phyloP scores from a whole-genome alignment of 768 basidiomycete species.

The Boletus rubroflammeus region DNA sequence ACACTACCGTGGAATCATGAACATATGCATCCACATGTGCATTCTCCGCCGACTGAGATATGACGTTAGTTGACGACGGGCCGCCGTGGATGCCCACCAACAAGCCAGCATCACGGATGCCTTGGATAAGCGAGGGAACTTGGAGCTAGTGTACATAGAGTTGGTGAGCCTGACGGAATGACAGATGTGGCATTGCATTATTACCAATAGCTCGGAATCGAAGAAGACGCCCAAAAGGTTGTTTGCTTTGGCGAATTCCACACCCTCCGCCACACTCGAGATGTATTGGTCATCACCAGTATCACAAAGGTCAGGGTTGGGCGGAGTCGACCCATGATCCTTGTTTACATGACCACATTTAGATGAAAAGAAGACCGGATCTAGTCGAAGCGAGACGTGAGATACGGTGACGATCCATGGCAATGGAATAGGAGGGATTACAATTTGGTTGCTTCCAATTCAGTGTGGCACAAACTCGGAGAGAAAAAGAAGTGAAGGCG shows the following conservation, averaged over 20 bases:
- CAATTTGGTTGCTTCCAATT: slow-evolving; percentile 99
- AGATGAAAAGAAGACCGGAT: slow-evolving; percentile 93
- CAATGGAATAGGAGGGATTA: slow-evolving; percentile 32
- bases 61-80: slow-evolving; percentile 38
- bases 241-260: slow-evolving; percentile 89
- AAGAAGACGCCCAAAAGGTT: slow-evolving; percentile 91
- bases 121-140: slow-evolving; percentile 87
- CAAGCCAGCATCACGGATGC: slow-evolving; percentile 84
- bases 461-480: slow-evolving; percentile 82
- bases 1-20: slow-evolving; percentile 60
- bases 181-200: slow-evolving; percentile 18
- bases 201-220: slow-evolving; percentile 81
- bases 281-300: slow-evolving; percentile 48
- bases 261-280: slow-evolving; percentile 80
- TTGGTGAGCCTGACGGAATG: slow-evolving; percentile 14
- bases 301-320: slow-evolving; percentile 34
- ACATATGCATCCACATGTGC: slow-evolving; percentile 66
- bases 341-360: slow-evolving; percentile 67
- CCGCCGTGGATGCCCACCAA: slow-evolving; percentile 82
- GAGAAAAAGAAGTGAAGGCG: slow-evolving; percentile 90
- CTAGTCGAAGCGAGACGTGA: slow-evolving; percentile 39
- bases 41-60: slow-evolving; percentile 40
- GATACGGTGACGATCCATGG: slow-evolving; percentile 21
- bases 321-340: slow-evolving; percentile 37
- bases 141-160: slow-evolving; percentile 45